Evolutionary conservation across 148 eudicot species (phyloP).

Genomic region (Dysphania ambrosioides): DNA sequence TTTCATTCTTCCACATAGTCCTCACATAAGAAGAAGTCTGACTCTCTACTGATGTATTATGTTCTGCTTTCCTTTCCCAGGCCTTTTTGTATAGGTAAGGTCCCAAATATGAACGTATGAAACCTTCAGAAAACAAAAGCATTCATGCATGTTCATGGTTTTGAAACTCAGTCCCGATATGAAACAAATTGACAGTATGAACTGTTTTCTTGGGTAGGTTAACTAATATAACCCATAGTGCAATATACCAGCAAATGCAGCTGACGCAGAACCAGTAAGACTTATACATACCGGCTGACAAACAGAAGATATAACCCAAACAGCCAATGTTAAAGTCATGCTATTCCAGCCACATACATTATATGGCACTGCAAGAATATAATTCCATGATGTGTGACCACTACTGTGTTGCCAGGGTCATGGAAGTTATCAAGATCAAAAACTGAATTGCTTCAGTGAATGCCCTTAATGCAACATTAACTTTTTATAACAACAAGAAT

Average conservation of each 20-base stretch:
- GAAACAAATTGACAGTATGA: background rate
- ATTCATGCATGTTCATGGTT: background rate
- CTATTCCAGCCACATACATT: background rate
- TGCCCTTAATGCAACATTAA: background rate
- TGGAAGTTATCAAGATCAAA: background rate
- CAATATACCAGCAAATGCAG: background rate
- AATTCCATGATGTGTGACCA: background rate
- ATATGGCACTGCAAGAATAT: background rate
- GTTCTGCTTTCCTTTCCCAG: background rate
- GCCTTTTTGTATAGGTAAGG: background rate
- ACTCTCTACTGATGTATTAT: background rate
- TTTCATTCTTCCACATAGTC: background rate
- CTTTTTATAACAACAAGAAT: background rate
- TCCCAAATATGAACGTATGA: background rate
- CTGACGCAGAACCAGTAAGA: background rate
- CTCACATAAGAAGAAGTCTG: background rate
- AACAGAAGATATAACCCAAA: background rate
- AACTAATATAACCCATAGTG: background rate
- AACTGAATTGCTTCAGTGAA: background rate
- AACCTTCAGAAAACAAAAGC: background rate
- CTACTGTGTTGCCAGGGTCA: background rate
- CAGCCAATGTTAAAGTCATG: background rate
- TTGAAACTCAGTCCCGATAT: background rate
- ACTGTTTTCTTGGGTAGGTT: too few relatives aligned
- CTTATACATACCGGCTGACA: background rate